Percentiles rank a stretch among this genome's conserved stretches.
phyloP scores from a whole-genome alignment of 352 stramenopile genomes.

The Globisporangium splendens region DNA sequence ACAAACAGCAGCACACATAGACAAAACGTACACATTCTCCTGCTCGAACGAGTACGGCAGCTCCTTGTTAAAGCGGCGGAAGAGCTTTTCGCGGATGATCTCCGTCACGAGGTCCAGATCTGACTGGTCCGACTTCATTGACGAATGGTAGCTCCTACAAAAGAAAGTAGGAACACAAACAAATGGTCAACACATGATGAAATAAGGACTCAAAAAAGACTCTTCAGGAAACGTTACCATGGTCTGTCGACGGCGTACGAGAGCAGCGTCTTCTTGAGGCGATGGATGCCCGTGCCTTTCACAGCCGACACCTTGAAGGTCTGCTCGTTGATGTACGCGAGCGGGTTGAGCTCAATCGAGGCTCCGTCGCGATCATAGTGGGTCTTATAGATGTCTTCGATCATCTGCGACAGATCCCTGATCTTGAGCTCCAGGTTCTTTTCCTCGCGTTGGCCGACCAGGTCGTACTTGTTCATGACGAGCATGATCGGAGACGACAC shows the following conservation, averaged over 20 bases:
- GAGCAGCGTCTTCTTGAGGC: constrained; percentile 63
- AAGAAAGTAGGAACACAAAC: neutral
- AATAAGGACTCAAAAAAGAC: neutral
- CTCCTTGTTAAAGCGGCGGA: constrained; percentile 85
- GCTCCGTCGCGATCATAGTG: constrained; percentile 57
- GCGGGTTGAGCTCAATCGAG: constrained; percentile 54
- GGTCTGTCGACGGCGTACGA: constrained; percentile 63
- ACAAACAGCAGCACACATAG: neutral
- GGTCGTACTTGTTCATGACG: constrained; percentile 85
- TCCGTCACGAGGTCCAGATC: constrained; percentile 82
- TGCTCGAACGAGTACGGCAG: constrained; percentile 81
- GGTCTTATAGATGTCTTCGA: constrained; percentile 68
- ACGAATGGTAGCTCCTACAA: constrained; percentile 77
- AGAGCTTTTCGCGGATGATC: constrained; percentile 88
- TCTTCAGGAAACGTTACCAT: constrained; percentile 28
- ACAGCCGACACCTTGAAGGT: constrained; percentile 74
- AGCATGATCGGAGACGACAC: constrained; percentile 78
- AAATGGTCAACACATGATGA: neutral
- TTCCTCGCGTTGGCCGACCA: constrained; percentile 52
- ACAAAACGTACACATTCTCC: constrained; percentile 54
- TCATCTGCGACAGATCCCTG: constrained; percentile 78
- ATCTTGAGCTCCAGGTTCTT: constrained; percentile 61
- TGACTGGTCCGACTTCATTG: constrained; percentile 79
- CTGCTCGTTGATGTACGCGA: constrained; percentile 72
- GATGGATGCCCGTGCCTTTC: constrained; percentile 65